Conservation (phyloP, 176 grass and related monocot genomes). For the Musa acuminata region DNA sequence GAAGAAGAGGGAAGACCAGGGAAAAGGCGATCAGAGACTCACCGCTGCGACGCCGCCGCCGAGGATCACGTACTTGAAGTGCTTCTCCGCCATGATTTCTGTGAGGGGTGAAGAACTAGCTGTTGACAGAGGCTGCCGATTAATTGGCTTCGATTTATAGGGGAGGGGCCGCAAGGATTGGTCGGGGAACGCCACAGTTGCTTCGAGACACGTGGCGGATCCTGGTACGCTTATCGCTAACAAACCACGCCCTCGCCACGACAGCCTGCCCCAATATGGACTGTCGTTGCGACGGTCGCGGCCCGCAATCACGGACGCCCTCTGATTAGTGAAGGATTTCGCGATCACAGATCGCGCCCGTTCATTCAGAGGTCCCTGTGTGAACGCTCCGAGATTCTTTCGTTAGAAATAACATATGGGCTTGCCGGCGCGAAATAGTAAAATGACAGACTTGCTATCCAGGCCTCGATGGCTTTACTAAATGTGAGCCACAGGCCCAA, state of each 20-base stretch:
- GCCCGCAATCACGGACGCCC: too few species aligned
- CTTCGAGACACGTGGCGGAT: background rate
- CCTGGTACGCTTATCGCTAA: background rate
- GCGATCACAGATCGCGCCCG: background rate
- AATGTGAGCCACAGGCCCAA: too few species aligned
- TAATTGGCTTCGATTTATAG: background rate
- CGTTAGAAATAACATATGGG: too few species aligned
- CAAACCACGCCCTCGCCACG: background rate
- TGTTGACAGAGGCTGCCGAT: background rate
- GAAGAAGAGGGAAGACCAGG: background rate
- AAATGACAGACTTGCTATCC: too few species aligned
- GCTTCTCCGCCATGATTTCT: constrained; percentile 50
- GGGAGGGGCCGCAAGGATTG: too few species aligned
- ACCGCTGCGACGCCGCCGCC: constrained; percentile 81
- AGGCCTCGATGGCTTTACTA: too few species aligned
- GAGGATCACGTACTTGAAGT: constrained; percentile 90
- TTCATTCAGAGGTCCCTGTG: background rate
- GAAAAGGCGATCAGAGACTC: background rate
- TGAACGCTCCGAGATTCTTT: background rate
- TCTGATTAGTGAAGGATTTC: too few species aligned
- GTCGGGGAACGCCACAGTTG: background rate
- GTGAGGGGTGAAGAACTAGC: background rate
- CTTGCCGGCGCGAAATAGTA: too few species aligned
- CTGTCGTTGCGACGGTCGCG: too few species aligned
- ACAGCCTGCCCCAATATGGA: background rate